A percentile compares a stretch with the other conserved stretches of the same genome.
These are phyloP conservation scores for Boletus huronensis DNA, from an alignment of 768 basidiomycete species.

Conservation along the genomic window DNA sequence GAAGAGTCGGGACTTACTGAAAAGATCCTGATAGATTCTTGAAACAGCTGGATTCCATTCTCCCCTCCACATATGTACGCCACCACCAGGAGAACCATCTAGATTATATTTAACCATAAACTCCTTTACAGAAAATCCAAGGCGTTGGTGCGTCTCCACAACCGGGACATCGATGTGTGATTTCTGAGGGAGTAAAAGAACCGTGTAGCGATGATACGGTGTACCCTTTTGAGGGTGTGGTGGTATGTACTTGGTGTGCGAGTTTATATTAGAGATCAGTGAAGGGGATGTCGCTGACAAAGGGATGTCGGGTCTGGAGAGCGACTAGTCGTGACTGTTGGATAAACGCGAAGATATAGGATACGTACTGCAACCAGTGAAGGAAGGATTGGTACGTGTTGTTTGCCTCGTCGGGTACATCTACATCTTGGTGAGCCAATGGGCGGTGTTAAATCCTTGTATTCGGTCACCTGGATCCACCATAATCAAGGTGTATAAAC, in stretches of 20 bases:
- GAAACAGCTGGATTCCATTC: slow-evolving; percentile 67
- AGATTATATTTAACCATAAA: slow-evolving; percentile 58
- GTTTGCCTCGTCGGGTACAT: slow-evolving; percentile 74
- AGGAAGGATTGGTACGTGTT: slow-evolving; percentile 68
- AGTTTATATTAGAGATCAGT: slow-evolving; percentile 40
- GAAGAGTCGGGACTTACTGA: slow-evolving; percentile 49
- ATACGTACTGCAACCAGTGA: slow-evolving; percentile 80
- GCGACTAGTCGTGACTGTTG: neutral
- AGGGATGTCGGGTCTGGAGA: slow-evolving; percentile 71
- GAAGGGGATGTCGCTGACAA: slow-evolving; percentile 56
- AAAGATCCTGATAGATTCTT: slow-evolving; percentile 59
- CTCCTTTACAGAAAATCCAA: slow-evolving; percentile 61
- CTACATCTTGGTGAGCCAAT: slow-evolving; percentile 36
- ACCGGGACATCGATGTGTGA: slow-evolving; percentile 43
- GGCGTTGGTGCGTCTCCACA: slow-evolving; percentile 45
- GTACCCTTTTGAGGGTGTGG: slow-evolving; percentile 91
- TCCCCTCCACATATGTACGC: slow-evolving; percentile 80
- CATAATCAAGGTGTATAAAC: slow-evolving; percentile 85
- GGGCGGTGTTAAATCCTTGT: slow-evolving; percentile 3
- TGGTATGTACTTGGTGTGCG: slow-evolving; percentile 76
- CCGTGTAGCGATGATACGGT: slow-evolving; percentile 84
- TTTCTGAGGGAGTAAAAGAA: slow-evolving; percentile 73
- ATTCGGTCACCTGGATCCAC: slow-evolving; percentile 72
- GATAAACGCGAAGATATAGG: neutral
- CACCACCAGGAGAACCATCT: slow-evolving; percentile 56